Evolutionary conservation across 2,329 filamentous ascomycete genomes (phyloP), one percentile per base, ranked within the genome.

Genomic region (Pestalotiopsis sp.): DNA sequence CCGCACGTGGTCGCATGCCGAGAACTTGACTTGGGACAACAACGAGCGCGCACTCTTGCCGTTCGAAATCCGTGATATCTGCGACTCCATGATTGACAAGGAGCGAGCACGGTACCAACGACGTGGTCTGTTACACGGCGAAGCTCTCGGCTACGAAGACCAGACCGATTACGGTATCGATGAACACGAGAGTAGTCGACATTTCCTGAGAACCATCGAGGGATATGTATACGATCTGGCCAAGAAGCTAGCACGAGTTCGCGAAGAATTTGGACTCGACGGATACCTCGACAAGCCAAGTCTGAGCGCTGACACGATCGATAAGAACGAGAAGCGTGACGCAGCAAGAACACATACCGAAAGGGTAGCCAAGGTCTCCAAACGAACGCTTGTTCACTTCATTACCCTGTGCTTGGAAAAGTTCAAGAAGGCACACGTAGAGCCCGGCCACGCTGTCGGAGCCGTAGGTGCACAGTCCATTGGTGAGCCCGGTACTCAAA

Each of bases 391-490:
- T 17, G 83, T 86, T 58, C 84, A 87, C 1, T 99, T 98, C 79
- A 90, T 99, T 74, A 84, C 86, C 36, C 85, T 95, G 49, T 98
- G 95, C 77, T 83, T 98, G 64, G 89, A 90, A 74, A 98, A 98
- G 80, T 98, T 97, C 80, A 92, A 94, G 73, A 93, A 91, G 79
- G 95, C 95, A 1, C 93, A 94, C 72, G 93, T 97, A 23, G 95
- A 99, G 78, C 95, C 96, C 13, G 96, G 96, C 2, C 95, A 98
- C 77, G 95, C 96, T 4, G 96, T 99, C 0, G 96, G 96, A 71
- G 96, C 96, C 17, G 94, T 98, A 49, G 96, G 96, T 72, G 96
- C 96, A 1, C 96, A 99, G 80, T 98, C 95, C 1, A 99, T 99
- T 74, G 96, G 96, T 81, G 96, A 99, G 77, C 96, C 96, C 0